phyloP scores from a whole-genome alignment of 2,329 filamentous ascomycete genomes.

The Fonsecaea monophora region DNA sequence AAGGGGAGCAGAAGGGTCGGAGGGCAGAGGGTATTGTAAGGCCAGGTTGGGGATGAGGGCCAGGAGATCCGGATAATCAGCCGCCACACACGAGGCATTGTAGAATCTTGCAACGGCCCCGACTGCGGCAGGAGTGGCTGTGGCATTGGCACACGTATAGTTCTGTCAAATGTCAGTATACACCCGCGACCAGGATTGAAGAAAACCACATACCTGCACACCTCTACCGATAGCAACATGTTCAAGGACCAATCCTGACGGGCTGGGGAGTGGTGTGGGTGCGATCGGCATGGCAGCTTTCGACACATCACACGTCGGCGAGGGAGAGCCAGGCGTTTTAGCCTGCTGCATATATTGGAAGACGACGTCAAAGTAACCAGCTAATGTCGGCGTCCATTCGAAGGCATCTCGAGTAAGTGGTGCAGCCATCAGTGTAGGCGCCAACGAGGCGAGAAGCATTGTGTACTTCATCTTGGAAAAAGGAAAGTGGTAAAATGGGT shows the following conservation, averaged over 20 bases:
- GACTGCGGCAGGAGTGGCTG: slow-evolving; percentile 66
- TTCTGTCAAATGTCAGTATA: slow-evolving; percentile 64
- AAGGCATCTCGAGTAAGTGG: slow-evolving; percentile 46
- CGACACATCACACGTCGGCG: slow-evolving; percentile 46
- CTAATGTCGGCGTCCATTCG: slow-evolving; percentile 50
- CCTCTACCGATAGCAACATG: slow-evolving; percentile 88
- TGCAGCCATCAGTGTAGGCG: slow-evolving; percentile 45
- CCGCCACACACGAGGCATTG: slow-evolving; percentile 82
- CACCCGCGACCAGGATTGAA: neutral
- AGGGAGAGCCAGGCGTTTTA: slow-evolving; percentile 31
- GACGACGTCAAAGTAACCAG: slow-evolving; percentile 50
- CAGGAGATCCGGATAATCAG: slow-evolving; percentile 71
- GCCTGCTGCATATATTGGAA: slow-evolving; percentile 48
- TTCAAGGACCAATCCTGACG: slow-evolving; percentile 68
- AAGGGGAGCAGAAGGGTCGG: slow-evolving; percentile 46
- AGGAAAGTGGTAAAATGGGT: neutral
- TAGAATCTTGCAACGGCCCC: slow-evolving; percentile 86
- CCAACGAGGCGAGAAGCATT: slow-evolving; percentile 40
- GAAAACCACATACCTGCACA: slow-evolving; percentile 58
- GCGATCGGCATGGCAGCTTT: slow-evolving; percentile 46
- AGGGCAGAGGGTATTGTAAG: slow-evolving; percentile 68
- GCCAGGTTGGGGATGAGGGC: slow-evolving; percentile 69
- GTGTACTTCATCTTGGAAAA: slow-evolving; percentile 31
- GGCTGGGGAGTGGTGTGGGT: slow-evolving; percentile 67
- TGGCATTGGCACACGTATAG: slow-evolving; percentile 78